These are phyloP conservation scores for Acanthochlamys bracteata DNA, from an alignment of 106 monocot species.

Conservation along the genomic window DNA sequence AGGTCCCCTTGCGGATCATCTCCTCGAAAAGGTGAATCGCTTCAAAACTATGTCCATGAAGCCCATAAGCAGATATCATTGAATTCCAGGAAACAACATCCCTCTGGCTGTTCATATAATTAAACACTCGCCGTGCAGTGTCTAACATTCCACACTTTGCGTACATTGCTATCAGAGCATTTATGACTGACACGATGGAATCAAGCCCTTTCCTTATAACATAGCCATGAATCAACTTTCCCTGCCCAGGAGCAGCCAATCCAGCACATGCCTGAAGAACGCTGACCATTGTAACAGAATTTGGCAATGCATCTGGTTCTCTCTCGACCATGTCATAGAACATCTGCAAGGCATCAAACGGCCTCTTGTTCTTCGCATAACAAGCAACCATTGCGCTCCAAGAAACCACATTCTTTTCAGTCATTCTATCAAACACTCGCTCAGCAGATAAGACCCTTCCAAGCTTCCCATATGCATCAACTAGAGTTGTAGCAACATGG, in stretches of 20 bases:
- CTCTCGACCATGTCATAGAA: slow-evolving; percentile 5
- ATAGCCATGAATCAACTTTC: slow-evolving; percentile 58
- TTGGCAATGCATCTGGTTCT: slow-evolving; percentile 25
- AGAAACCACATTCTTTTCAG: slow-evolving; percentile 54
- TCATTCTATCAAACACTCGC: slow-evolving; percentile 55
- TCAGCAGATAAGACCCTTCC: slow-evolving; percentile 25
- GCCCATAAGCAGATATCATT: slow-evolving; percentile 40
- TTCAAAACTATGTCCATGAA: slow-evolving; percentile 43
- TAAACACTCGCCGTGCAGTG: slow-evolving; percentile 25
- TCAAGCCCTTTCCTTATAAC: slow-evolving; percentile 53
- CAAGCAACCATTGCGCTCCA: slow-evolving; percentile 86
- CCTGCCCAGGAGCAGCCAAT: slow-evolving; percentile 47
- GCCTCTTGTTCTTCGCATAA: slow-evolving; percentile 56
- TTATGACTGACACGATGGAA: slow-evolving; percentile 33
- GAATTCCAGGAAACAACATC: slow-evolving; percentile 82
- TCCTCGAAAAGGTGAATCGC: slow-evolving; percentile 43
- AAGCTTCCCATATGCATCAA: slow-evolving; percentile 76
- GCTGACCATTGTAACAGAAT: slow-evolving; percentile 73
- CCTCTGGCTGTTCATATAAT: slow-evolving; percentile 16
- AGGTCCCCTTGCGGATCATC: slow-evolving; percentile 35
- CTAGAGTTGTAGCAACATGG: slow-evolving; percentile 65
- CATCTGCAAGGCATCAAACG: slow-evolving; percentile 44
- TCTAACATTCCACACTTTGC: slow-evolving; percentile 47
- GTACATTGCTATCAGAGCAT: slow-evolving; percentile 69
- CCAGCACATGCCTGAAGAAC: slow-evolving; percentile 71